Base-by-base conservation (phyloP, 305 asterid species). In the Solanum chacoense region DNA sequence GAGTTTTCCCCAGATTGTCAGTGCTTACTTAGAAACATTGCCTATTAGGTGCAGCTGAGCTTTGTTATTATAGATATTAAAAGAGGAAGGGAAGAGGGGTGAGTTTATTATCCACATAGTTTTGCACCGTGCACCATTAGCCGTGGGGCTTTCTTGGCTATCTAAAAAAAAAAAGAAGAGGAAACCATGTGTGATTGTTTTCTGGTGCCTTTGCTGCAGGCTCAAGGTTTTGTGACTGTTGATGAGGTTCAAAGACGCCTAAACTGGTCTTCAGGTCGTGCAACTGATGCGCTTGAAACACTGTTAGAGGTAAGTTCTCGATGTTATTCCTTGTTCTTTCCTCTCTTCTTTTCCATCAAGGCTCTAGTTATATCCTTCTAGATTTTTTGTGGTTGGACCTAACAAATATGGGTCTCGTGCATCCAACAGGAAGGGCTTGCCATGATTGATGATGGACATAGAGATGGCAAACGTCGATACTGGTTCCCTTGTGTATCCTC, bases 401-500 rank as follows among this genome's bases (percentile, higher is more conserved):
- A 87, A 74, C 81, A 34, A 35, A 45, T 36, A 37, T 86, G 20
- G 42, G 77, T 59, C 8, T 74, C 77, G 63, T 84, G 89, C 77
- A 77, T 85, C 89, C 50, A 91, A 78, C 96, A 97, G 99, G 99
- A 94, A 90, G 98, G 99, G 34, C 97, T 97, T 89, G 98, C 99
- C 29, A 96, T 97, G 98, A 93, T 96, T 32, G 99, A 97, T 91
- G 98, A 97, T 90, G 99, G 99, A 42, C 97, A 95, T 91, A 92
- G 89, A 87, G 98, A 97, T 77, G 94, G 96, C 38, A 92, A 90
- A 86, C 94, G 97, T 8, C 93, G 98, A 55, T 97, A 97, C 90
- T 96, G 99, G 99, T 95, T 97, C 87, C 99, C 99, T 5, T 97
- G 98, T 85, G 92, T 94, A 85, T 96, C 99, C 36, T 93, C 98